These are phyloP conservation scores for Debaryomycetaceae sp. DNA, from an alignment of 1,139 yeast genomes.

Conservation along the genomic window DNA sequence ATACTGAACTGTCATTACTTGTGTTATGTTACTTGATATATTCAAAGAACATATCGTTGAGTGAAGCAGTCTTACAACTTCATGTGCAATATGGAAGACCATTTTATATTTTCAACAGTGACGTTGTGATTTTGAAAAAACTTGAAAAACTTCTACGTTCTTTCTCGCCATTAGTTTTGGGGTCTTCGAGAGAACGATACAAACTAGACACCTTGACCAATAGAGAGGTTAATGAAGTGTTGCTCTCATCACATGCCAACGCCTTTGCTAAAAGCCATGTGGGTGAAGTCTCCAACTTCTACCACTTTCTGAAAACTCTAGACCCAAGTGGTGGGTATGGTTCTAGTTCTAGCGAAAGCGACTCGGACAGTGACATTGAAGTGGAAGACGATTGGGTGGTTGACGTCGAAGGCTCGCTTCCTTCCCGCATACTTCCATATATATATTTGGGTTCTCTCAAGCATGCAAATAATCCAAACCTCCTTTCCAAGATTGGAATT, in stretches of 20 bases:
- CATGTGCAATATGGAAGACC: slow-evolving; percentile 71
- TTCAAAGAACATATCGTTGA: slow-evolving; percentile 51
- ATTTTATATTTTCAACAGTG: slow-evolving; percentile 77
- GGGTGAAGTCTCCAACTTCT: not conserved
- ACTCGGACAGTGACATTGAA: slow-evolving; percentile 3
- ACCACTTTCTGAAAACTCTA: not conserved
- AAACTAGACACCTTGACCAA: slow-evolving; percentile 27
- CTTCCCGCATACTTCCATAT: slow-evolving; percentile 76
- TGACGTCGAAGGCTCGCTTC: slow-evolving; percentile 59
- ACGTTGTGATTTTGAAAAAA: slow-evolving; percentile 60
- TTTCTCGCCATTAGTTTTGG: slow-evolving; percentile 45
- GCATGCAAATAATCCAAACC: slow-evolving; percentile 73
- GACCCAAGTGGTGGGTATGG: slow-evolving; percentile 25
- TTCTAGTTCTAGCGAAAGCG: slow-evolving; percentile 7
- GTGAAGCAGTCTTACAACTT: slow-evolving; percentile 52
- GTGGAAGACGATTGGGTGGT: slow-evolving; percentile 32
- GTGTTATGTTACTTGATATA: slow-evolving; percentile 71
- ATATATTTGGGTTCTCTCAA: slow-evolving; percentile 79
- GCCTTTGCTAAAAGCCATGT: slow-evolving; percentile 5
- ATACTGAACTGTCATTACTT: slow-evolving; percentile 81
- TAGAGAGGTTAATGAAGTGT: slow-evolving; percentile 31
- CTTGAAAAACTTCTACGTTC: slow-evolving; percentile 57
- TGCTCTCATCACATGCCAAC: slow-evolving; percentile 16
- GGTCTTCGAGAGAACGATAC: slow-evolving; percentile 14
- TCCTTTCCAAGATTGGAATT: slow-evolving; percentile 66